Evolutionary conservation across 2,329 filamentous ascomycete genomes (phyloP), one percentile per base, ranked within the genome.

Genomic region (Trichoderma citrinoviride): DNA sequence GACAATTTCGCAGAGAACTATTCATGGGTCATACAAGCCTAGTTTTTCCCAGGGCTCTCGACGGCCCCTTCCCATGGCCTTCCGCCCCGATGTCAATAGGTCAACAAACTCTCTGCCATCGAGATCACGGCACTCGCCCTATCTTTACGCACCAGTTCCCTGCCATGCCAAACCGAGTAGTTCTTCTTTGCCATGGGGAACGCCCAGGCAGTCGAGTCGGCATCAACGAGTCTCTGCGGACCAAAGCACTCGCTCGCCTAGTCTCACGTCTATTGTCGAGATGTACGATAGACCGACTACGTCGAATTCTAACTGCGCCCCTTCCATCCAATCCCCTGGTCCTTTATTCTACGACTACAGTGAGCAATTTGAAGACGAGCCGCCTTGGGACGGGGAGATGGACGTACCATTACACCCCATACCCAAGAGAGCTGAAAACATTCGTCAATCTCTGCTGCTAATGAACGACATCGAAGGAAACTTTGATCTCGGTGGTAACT

Each of bases 281-380:
- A 80, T 82, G 77, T 83, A 84, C 60, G 73, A 73, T 43, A 71
- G 71, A 29, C 72, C 72, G 6, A 65, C 67, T 21, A 67, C 70
- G 17, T 60, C 70, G 61, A 74, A 72, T 47, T 72, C 69, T 21
- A 68, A 68, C 40, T 72, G 70, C 4, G 73, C 71, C 41, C 65
- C 71, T 41, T 65, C 70, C 33, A 66, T 74, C n/a, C 75, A 73
- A 63, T 68, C 74, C 52, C 64, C 69, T 41, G 70, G 76, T 65
- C 75, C 80, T 49, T 76, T 80, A 44, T 85, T 83, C 69, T 84
- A 85, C 67, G 83, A 85, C 69, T 85, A 85, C 69, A 81, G 77
- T 19, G 83, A 85, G 67, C 79, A 78, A 3, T 84, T 84, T 58
- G 80, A 83, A 19, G 74, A 71, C 50, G 72, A 70, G 19, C 64